Conservation (phyloP, 1,284 basidiomycete species). For the Ustilago vetiveriae region DNA sequence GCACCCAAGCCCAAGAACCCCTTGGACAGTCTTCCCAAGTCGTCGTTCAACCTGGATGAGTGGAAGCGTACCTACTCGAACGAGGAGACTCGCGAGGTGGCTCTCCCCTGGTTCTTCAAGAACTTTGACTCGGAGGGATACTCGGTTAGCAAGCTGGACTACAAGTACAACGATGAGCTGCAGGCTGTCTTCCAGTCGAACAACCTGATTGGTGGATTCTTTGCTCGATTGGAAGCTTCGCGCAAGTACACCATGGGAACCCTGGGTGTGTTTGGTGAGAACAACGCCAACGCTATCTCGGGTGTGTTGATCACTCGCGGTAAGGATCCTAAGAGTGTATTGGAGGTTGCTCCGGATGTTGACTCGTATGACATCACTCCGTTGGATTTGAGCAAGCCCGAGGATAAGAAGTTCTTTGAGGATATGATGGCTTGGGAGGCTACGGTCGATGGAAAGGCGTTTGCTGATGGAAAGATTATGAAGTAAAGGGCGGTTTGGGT, state of each 20-base stretch:
- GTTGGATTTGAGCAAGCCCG: conserved; percentile 63
- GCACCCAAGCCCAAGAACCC: conserved; percentile 88
- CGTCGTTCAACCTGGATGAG: conserved; percentile 92
- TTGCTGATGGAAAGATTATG: conserved; percentile 64
- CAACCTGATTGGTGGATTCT: conserved; percentile 86
- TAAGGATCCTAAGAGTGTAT: conserved; percentile 67
- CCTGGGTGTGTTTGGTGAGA: conserved; percentile 84
- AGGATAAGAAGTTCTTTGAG: conserved; percentile 68
- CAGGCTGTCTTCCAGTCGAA: conserved; percentile 73
- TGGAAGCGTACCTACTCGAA: conserved; percentile 99
- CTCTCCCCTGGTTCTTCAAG: conserved; percentile 62
- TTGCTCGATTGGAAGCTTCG: conserved; percentile 77
- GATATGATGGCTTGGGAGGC: conserved; percentile 67
- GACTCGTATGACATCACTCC: conserved; percentile 86
- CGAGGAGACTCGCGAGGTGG: conserved; percentile 77
- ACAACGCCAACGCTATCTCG: conserved; percentile 72
- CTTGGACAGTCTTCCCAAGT: conserved; percentile 89
- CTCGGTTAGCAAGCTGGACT: conserved; percentile 91
- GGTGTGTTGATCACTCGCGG: conserved; percentile 87
- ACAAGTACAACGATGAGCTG: conserved; percentile 96
- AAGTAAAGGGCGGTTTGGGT: conserved; percentile 44
- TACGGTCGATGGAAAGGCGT: conserved; percentile 53
- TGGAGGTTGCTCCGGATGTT: conserved; percentile 80
- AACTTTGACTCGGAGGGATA: conserved; percentile 89
- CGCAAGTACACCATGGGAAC: conserved; percentile 81